Base-by-base conservation (phyloP, 2,329 filamentous ascomycete genomes). In the Aureobasidium leucospermi region DNA sequence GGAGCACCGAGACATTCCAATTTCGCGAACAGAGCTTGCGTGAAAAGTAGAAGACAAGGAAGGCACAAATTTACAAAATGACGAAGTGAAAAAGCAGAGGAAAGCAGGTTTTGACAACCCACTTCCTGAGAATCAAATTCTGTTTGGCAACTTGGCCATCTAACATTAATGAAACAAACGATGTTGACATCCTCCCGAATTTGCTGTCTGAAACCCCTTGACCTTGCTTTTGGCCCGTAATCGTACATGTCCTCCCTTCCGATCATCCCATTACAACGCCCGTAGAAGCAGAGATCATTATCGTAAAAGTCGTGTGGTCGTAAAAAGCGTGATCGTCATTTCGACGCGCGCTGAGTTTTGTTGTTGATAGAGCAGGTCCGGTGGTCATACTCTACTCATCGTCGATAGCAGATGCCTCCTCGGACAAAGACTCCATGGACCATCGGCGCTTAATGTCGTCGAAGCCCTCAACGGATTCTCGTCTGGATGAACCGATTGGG, bases 371-470 rank as follows among this genome's bases (percentile, higher is more conserved):
- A 11, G 23, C 16, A 41, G n/a, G 15, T 11, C 16, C 32, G 1
- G 19, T n/a, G 28, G 32, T 32, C 23, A 31, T 41, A 43, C 19
- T 48, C 43, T 57, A 58, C 32, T 39, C 42, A 9, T 48, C 55
- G 34, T 58, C 55, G 10, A 47, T 23, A 19, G 39, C 55, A 15
- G 23, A 42, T 13, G 55, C 16, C 15, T 58, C 38, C 19, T 58
- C 43, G 6, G 55, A 58, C 34, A 58, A 11, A 4, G 39, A 43
- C 19, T 58, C 55, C 15, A 29, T 19, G 6, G 38, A 58, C 55
- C 55, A 58, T 32, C 55, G 55, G n/a, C 55, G 55, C 13, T 23
- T 47, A 6, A 58, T 29, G 11, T 58, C 55, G 11, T 58, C 55
- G 43, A 58, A 58, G 10, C n/a, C 23, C n/a, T 58, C 39, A 9